These are phyloP conservation scores for Metschnikowia anglica DNA, from an alignment of 805 yeast species.

Conservation along the genomic window DNA sequence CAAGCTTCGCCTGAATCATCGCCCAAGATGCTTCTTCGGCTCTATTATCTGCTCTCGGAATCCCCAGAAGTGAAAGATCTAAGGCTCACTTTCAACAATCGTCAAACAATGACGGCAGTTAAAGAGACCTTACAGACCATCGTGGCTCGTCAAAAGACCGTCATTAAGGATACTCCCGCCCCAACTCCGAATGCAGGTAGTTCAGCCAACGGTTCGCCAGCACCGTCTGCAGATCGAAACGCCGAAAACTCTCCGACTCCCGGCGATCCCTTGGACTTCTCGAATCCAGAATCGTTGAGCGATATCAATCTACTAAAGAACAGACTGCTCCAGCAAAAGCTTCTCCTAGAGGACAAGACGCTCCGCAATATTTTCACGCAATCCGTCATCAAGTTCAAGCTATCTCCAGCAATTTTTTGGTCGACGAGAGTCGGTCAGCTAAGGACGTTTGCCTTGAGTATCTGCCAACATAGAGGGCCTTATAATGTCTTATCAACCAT, in stretches of 20 bases:
- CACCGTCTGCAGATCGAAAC: constrained; percentile 25
- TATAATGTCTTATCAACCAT: constrained; percentile 92
- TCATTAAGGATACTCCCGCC: constrained; percentile 37
- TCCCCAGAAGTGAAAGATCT: constrained; percentile 31
- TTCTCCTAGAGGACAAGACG: constrained; percentile 65
- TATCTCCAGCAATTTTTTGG: constrained; percentile 88
- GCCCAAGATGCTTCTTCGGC: constrained; percentile 64
- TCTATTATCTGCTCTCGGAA: constrained; percentile 46
- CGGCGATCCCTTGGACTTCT: constrained; percentile 22
- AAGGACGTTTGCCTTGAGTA: constrained; percentile 81
- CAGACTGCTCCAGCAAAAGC: constrained; percentile 72
- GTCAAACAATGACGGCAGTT: constrained; percentile 73
- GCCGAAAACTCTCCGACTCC: constrained; percentile 24
- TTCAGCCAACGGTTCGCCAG: constrained; percentile 14
- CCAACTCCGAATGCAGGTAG: constrained; percentile 6
- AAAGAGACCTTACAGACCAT: constrained; percentile 67
- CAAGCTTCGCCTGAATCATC: constrained; percentile 70
- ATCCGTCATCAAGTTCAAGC: constrained; percentile 74
- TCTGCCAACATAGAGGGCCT: constrained; percentile 85
- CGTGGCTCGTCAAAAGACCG: constrained; percentile 62
- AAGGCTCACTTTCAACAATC: constrained; percentile 62
- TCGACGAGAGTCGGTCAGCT: constrained; percentile 72
- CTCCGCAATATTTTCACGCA: constrained; percentile 80
- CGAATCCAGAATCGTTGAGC: constrained; percentile 29
- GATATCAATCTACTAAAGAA: constrained; percentile 61